Conservation (phyloP, 257 asterid genomes). For the Solanum commersonii region DNA sequence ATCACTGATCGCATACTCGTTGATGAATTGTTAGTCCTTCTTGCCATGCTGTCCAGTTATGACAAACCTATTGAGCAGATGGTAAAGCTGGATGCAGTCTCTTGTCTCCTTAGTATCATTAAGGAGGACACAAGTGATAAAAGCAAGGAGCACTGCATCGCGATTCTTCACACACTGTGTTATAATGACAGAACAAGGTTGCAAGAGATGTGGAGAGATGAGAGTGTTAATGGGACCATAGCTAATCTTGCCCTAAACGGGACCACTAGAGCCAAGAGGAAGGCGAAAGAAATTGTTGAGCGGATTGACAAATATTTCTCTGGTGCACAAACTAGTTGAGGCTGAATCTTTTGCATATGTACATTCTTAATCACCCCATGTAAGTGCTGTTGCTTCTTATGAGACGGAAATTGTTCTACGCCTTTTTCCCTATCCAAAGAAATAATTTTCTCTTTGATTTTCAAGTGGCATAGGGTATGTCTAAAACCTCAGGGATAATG, state of each 20-base stretch:
- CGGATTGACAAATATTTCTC: constrained; percentile 18
- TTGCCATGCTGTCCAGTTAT: constrained; percentile 24
- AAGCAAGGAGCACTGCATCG: constrained; percentile 33
- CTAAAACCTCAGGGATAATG: neutral
- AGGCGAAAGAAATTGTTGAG: constrained; percentile 33
- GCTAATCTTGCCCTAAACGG: constrained; percentile 23
- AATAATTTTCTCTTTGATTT: neutral
- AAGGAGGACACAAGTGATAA: constrained; percentile 6
- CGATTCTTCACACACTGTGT: constrained; percentile 24
- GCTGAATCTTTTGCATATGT: neutral
- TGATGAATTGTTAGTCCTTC: constrained; percentile 33
- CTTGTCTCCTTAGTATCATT: constrained; percentile 18
- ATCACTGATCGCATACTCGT: constrained; percentile 5
- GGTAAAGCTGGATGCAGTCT: constrained; percentile 27
- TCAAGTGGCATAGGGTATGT: neutral
- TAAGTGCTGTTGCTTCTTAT: neutral
- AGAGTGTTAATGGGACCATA: constrained; percentile 13
- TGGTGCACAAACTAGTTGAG: neutral
- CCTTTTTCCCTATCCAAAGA: neutral
- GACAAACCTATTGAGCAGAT: constrained; percentile 33
- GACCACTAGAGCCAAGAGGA: constrained; percentile 48
- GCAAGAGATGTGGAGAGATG: constrained; percentile 23
- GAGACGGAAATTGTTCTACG: neutral
- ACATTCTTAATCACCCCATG: neutral
- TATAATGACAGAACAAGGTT: constrained; percentile 19